phyloP scores from a whole-genome alignment of 768 basidiomycete species.

The Trametes cingulata region DNA sequence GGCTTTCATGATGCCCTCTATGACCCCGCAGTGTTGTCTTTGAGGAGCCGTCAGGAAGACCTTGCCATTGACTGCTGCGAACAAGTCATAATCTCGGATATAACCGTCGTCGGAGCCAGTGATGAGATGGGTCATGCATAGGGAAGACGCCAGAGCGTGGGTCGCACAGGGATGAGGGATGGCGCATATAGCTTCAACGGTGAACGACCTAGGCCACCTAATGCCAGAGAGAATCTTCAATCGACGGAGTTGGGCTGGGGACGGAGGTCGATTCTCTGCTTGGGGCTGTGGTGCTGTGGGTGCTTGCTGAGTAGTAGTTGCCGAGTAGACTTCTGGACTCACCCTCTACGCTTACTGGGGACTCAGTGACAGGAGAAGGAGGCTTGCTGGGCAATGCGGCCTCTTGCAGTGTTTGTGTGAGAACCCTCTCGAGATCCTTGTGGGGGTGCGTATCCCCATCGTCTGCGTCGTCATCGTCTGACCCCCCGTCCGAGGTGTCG shows the following conservation, averaged over 20 bases:
- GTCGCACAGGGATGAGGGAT: slow-evolving; percentile 88
- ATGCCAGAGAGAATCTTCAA: slow-evolving; percentile 39
- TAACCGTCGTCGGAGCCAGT: slow-evolving; percentile 95
- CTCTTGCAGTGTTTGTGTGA: slow-evolving; percentile 34
- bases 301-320: background rate
- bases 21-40: slow-evolving; percentile 84
- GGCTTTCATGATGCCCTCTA: slow-evolving; percentile 89
- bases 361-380: slow-evolving; percentile 13
- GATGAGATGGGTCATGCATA: slow-evolving; percentile 84
- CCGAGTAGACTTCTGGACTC: background rate
- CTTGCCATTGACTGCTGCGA: slow-evolving; percentile 84
- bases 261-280: slow-evolving; percentile 44
- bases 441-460: slow-evolving; percentile 47
- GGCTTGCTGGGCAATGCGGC: slow-evolving; percentile 32
- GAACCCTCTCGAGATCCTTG: slow-evolving; percentile 52
- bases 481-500: slow-evolving; percentile 60
- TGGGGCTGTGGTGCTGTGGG: slow-evolving; percentile 26
- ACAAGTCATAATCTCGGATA: slow-evolving; percentile 90
- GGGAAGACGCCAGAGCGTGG: slow-evolving; percentile 82
- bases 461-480: slow-evolving; percentile 38
- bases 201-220: slow-evolving; percentile 60
- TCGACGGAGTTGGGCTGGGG: slow-evolving; percentile 57
- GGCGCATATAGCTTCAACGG: slow-evolving; percentile 89
- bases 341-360: slow-evolving; percentile 15
- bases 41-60: slow-evolving; percentile 86